A percentile compares a stretch with the other conserved stretches of the same genome.
phyloP scores from a whole-genome alignment of 2,329 filamentous ascomycete species.

The Karstenula rhodostoma region DNA sequence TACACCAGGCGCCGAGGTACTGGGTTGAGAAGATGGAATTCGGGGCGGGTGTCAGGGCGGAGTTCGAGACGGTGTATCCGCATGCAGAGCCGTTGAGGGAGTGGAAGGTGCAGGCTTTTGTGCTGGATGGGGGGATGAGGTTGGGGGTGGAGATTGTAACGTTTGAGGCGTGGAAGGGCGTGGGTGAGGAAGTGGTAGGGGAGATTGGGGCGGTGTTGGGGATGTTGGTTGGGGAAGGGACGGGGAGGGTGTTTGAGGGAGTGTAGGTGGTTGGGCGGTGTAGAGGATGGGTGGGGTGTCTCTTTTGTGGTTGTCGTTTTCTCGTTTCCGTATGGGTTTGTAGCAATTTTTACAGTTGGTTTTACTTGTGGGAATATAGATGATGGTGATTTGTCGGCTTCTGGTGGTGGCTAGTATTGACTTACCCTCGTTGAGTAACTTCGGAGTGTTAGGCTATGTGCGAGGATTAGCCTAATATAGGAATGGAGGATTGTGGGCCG shows the following conservation, averaged over 20 bases:
- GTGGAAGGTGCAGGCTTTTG: constrained; percentile 70
- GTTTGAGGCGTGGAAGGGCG: constrained; percentile 62
- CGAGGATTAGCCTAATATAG: no score
- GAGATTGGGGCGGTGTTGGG: constrained; percentile 46
- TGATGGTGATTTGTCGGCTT: no score
- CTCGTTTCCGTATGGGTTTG: no score
- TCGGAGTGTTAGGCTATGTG: no score
- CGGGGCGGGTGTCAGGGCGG: constrained; percentile 39
- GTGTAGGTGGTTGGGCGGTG: not conserved
- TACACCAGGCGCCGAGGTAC: constrained; percentile 51
- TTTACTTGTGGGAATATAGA: no score
- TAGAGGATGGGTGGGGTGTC: not conserved
- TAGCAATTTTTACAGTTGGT: no score
- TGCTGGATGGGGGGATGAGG: constrained; percentile 57
- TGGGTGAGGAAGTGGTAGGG: constrained; percentile 61
- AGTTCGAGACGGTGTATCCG: constrained; percentile 66
- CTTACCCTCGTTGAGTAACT: no score
- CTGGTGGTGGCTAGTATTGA: no score
- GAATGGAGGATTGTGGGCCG: no score
- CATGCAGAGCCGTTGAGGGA: constrained; percentile 48
- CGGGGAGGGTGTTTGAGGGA: constrained; percentile 30
- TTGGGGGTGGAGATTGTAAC: constrained; percentile 68
- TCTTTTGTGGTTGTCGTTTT: no score
- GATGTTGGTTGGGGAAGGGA: constrained; percentile 30
- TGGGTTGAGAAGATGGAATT: constrained; percentile 66